Percentiles rank a stretch among this genome's conserved stretches.
phyloP scores from a whole-genome alignment of 2,329 filamentous ascomycete species.

The Paraphaeosphaeria minitans region DNA sequence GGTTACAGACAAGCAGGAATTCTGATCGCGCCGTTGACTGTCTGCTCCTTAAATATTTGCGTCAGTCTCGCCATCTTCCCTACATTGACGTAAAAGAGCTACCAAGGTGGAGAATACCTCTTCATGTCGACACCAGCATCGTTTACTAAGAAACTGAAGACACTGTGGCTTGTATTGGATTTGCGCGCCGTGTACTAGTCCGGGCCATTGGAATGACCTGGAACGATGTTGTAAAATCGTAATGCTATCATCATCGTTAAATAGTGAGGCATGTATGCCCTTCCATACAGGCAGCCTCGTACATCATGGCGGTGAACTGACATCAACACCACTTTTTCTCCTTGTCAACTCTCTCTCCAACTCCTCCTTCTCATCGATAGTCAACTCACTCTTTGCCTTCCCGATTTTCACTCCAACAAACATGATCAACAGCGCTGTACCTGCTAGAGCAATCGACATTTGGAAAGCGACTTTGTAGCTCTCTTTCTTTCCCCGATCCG shows the following conservation, averaged over 20 bases:
- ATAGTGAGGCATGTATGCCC: not conserved
- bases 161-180: no score
- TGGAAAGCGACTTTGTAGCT: conserved; percentile 48
- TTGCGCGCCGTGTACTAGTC: no score
- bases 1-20: no score
- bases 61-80: no score
- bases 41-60: no score
- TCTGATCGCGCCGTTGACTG: no score
- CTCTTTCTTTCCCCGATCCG: conserved; percentile 31
- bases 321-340: conserved; percentile 13
- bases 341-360: conserved; percentile 37
- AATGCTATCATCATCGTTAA: not conserved
- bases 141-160: no score
- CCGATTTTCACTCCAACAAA: conserved; percentile 45
- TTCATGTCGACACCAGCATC: no score
- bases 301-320: not conserved
- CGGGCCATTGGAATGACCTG: no score
- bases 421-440: conserved; percentile 41
- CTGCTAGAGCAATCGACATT: conserved; percentile 39
- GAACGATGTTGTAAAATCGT: not conserved
- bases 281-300: not conserved
- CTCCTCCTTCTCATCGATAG: conserved; percentile 38
- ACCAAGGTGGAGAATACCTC: no score
- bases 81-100: no score
- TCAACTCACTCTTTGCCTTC: conserved; percentile 43